A percentile compares a stretch with the other conserved stretches of the same genome.
These are phyloP conservation scores for Colletotrichum lentis DNA, from an alignment of 2,329 filamentous ascomycete species.

Conservation along the genomic window DNA sequence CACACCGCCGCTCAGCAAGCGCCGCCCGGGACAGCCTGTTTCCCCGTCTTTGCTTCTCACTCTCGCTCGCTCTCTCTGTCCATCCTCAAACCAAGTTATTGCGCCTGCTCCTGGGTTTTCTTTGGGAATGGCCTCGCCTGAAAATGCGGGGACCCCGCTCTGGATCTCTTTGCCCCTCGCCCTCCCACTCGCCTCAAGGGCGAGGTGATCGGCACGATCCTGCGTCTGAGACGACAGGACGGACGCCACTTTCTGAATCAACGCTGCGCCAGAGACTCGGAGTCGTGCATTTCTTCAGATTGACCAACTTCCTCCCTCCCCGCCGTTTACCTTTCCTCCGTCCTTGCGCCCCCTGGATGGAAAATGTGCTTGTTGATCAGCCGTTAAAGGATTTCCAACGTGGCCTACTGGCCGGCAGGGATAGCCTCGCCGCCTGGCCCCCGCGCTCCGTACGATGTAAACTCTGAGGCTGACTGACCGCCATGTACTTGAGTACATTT, in stretches of 20 bases:
- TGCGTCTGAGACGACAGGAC: not conserved
- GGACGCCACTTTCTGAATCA: not conserved
- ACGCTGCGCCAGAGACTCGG: not conserved
- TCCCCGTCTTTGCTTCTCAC: not conserved
- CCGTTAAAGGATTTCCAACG: slow-evolving; percentile 28
- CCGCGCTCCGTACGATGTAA: slow-evolving; percentile 9
- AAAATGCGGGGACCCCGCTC: slow-evolving; percentile 17
- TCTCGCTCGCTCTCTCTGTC: not conserved
- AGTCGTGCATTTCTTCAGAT: slow-evolving; percentile 32
- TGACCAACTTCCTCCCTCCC: not conserved
- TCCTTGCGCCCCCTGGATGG: not conserved
- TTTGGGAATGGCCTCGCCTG: slow-evolving; percentile 30
- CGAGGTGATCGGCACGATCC: slow-evolving; percentile 23
- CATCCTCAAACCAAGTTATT: not conserved
- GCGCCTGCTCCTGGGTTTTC: not conserved
- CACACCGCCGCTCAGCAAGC: slow-evolving; percentile 33
- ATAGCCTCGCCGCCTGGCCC: slow-evolving; percentile 36
- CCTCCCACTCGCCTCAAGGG: not conserved
- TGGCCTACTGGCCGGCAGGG: slow-evolving; percentile 38
- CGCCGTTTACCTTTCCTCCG: not conserved
- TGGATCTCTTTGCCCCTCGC: slow-evolving; percentile 1
- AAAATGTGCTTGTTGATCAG: slow-evolving; percentile 31
- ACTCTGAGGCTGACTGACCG: slow-evolving; percentile 40
- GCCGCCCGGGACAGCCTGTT: not conserved
- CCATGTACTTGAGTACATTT: slow-evolving; percentile 29